A percentile compares a stretch with the other conserved stretches of the same genome.
Evolutionary conservation across 2,329 filamentous ascomycete species (phyloP).

Genomic region (Cladosporium sp.): DNA sequence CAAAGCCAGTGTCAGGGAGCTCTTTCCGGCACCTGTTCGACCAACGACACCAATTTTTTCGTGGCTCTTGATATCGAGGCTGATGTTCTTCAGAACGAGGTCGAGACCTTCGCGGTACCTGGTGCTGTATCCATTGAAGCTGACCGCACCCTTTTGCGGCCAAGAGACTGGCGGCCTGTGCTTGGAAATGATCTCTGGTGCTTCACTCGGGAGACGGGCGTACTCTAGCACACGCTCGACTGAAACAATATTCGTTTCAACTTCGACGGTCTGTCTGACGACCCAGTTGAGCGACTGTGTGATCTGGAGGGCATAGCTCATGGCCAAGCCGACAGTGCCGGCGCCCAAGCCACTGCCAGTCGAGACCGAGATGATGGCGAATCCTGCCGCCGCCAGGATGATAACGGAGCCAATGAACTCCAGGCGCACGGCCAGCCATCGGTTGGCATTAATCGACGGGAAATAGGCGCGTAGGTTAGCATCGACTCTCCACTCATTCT

Average conservation of each 20-base stretch:
- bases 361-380: slow-evolving; percentile 76
- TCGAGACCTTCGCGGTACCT: slow-evolving; percentile 87
- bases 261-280: slow-evolving; percentile 94
- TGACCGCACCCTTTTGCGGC: slow-evolving; percentile 80
- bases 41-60: slow-evolving; percentile 99
- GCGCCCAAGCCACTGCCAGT: slow-evolving; percentile 59
- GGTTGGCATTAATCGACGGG: slow-evolving; percentile 82
- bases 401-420: slow-evolving; percentile 95
- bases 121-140: slow-evolving; percentile 91
- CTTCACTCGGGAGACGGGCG: slow-evolving; percentile 83
- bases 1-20: slow-evolving; percentile 82
- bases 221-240: slow-evolving; percentile 98
- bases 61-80: slow-evolving; percentile 84
- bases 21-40: slow-evolving; percentile 93
- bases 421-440: slow-evolving; percentile 91
- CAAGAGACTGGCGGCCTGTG: slow-evolving; percentile 83
- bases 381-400: slow-evolving; percentile 79
- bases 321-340: slow-evolving; percentile 83
- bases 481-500: slow-evolving; percentile 97
- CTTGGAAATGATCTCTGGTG: slow-evolving; percentile 86
- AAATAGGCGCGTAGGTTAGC: slow-evolving; percentile 92
- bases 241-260: slow-evolving; percentile 99
- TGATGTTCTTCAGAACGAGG: slow-evolving; percentile 88
- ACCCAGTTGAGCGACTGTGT: slow-evolving; percentile 99
- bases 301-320: slow-evolving; percentile 97